Evolutionary conservation across 2,329 filamentous ascomycete genomes (phyloP).

Genomic region (Emericellopsis atlantica): DNA sequence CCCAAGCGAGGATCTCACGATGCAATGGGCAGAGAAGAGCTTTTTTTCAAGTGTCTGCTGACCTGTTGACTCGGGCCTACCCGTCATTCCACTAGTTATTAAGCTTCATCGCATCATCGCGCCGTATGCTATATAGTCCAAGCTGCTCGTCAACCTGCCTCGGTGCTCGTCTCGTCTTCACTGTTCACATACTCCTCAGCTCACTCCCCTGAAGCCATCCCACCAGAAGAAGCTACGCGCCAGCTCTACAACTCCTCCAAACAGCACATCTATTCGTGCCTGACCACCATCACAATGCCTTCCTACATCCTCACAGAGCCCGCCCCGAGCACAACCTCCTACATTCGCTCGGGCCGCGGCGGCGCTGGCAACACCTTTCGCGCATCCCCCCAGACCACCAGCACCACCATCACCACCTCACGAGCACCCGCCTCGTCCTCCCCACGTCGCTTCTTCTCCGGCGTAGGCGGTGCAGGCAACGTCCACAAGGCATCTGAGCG

Average conservation of each 20-base stretch:
- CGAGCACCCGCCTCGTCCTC: slow-evolving; percentile 27
- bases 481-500: slow-evolving; percentile 30
- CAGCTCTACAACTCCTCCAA: background rate
- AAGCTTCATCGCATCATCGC: too few relatives aligned
- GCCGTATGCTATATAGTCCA: background rate
- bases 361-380: slow-evolving; percentile 44
- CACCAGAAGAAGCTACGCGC: background rate
- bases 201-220: background rate
- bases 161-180: background rate
- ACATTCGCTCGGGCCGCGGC: slow-evolving; percentile 41
- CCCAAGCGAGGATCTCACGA: too few relatives aligned
- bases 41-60: too few relatives aligned
- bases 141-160: background rate
- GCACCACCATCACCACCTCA: slow-evolving; percentile 26
- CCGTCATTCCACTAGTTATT: too few relatives aligned
- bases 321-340: slow-evolving; percentile 33
- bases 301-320: slow-evolving; percentile 33
- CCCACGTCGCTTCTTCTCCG: slow-evolving; percentile 44
- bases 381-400: slow-evolving; percentile 26
- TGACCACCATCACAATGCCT: slow-evolving; percentile 16
- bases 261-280: background rate
- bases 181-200: background rate
- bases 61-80: too few relatives aligned
- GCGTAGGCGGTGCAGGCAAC: slow-evolving; percentile 58
- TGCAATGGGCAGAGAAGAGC: too few relatives aligned